Conservation (phyloP, 257 asterid genomes). For the Capsicum baccatum region DNA sequence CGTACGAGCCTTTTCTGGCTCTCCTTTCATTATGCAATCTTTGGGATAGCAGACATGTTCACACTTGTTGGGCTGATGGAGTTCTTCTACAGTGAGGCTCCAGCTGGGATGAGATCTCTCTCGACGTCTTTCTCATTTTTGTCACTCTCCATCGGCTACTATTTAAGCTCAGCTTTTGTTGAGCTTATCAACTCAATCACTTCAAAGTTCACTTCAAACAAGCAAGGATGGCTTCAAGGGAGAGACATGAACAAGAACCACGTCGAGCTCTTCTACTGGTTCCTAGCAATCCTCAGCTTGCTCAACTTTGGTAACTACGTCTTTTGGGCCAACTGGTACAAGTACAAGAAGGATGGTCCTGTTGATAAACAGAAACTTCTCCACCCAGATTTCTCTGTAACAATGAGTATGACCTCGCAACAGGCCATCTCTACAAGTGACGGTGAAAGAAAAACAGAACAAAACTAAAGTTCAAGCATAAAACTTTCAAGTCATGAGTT, state of each 20-base stretch:
- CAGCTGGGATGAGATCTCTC: constrained; percentile 76
- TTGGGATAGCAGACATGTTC: constrained; percentile 87
- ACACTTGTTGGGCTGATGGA: constrained; percentile 75
- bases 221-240: constrained; percentile 73
- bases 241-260: constrained; percentile 55
- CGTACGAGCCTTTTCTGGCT: constrained; percentile 64
- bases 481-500: not conserved
- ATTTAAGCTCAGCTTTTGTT: constrained; percentile 68
- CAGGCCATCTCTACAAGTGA: constrained; percentile 27
- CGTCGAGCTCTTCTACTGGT: constrained; percentile 68
- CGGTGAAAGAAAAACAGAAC: not conserved
- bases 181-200: constrained; percentile 61
- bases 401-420: constrained; percentile 17
- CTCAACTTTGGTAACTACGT: constrained; percentile 67
- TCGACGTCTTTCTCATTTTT: constrained; percentile 71
- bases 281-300: constrained; percentile 67
- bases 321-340: constrained; percentile 72
- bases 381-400: not conserved
- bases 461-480: constrained; percentile 5
- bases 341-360: constrained; percentile 48
- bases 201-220: constrained; percentile 43
- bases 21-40: constrained; percentile 58
- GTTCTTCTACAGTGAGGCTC: constrained; percentile 79
- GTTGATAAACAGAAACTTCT: constrained; percentile 24
- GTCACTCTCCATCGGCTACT: constrained; percentile 69